phyloP scores from a whole-genome alignment of 768 basidiomycete species.

The Gelatoporia subvermispora region DNA sequence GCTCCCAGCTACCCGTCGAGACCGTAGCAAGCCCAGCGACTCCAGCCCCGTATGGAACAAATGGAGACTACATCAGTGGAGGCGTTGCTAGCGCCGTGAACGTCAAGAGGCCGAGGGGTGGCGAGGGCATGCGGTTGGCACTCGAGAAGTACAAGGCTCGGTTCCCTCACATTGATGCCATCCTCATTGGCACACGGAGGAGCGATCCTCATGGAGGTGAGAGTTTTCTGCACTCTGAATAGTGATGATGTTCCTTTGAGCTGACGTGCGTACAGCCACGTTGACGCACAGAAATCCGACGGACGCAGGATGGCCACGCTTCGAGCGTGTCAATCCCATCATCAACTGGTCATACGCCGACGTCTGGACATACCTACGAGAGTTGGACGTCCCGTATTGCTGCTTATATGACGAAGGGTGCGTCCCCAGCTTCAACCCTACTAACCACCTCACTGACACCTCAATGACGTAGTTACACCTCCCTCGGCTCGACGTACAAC shows the following conservation, averaged over 20 bases:
- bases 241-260: background rate
- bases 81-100: background rate
- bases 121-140: slow-evolving; percentile 75
- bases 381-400: slow-evolving; percentile 81
- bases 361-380: slow-evolving; percentile 83
- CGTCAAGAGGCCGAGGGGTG: slow-evolving; percentile 34
- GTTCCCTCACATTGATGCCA: slow-evolving; percentile 67
- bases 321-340: slow-evolving; percentile 91
- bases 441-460: background rate
- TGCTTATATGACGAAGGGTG: slow-evolving; percentile 87
- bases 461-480: slow-evolving; percentile 80
- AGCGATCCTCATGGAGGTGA: slow-evolving; percentile 92
- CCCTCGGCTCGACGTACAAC: slow-evolving; percentile 92
- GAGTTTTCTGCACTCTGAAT: slow-evolving; percentile 22
- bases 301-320: slow-evolving; percentile 84
- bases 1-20: slow-evolving; percentile 37
- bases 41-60: slow-evolving; percentile 17
- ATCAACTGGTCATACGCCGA: slow-evolving; percentile 92
- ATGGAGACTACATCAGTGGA: slow-evolving; percentile 5
- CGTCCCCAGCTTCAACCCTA: slow-evolving; percentile 2
- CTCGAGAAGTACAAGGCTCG: slow-evolving; percentile 65
- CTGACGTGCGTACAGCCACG: slow-evolving; percentile 40
- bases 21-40: slow-evolving; percentile 37
- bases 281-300: slow-evolving; percentile 74
- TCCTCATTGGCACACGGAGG: slow-evolving; percentile 85